Evolutionary conservation across 2,329 filamentous ascomycete species (phyloP), one percentile per base, ranked within the genome.

Genomic region (Talaromyces funiculosus): DNA sequence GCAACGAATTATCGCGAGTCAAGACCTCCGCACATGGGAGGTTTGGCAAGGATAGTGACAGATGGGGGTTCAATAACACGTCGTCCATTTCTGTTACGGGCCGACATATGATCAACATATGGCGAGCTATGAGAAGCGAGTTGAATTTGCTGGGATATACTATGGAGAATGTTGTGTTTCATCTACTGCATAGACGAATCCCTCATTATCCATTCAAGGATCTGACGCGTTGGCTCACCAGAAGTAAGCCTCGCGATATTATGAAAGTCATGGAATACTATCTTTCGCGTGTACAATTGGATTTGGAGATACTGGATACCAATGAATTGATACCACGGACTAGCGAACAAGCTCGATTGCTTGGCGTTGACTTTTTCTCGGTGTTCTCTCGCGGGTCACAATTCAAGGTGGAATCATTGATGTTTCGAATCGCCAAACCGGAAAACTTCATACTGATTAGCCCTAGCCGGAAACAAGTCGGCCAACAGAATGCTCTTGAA

Each of bases 341-440:
- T 0, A 96, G 92, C 67, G 94, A 99, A 73, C 94, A 99, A 74
- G 94, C 94, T 8, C 87, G 94, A 10, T 80, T 99, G 10, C 82
- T 99, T 3, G 94, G 94, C 0, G 89, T 97, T 0, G 94, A 99
- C 75, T 99, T 99, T 77, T 96, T 93, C 73, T 96, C 92, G 0
- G 94, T 99, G 59, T 94, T 97, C 69, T 93, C 90, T 5, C 85
- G 94, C 59, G 94, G 94, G 16, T 97, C 92, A 0, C 94, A 99
- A 71, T 97, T 95, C 82, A 99, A 99, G 73, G 94, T 99, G 42
- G 94, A 99, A 75, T 97, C 93, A 1, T 87, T 97, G 67, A 97
- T 99, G 94, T 97, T 97, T 69, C 86, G 94, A 45, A 97, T 99
- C 67, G 93, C 94, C 45, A 99, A 99, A 72, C 92, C 94, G 0